Base-by-base conservation (phyloP, 371 early-diverging fungal species). In the Sporodiniella umbellata region DNA sequence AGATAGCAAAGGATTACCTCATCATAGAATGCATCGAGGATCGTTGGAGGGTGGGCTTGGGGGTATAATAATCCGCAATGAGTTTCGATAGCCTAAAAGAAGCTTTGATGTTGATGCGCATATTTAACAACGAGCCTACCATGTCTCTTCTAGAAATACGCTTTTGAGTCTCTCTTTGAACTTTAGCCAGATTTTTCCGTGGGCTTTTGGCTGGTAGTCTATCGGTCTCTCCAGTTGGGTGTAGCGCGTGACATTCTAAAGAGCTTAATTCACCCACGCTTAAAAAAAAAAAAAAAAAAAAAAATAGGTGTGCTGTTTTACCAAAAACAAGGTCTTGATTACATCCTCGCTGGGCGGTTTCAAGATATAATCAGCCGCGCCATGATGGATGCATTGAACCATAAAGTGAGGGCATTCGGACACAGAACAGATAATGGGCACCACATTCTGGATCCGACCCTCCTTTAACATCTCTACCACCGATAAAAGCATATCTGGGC, bases 301-400 rank as follows among this genome's bases (percentile, higher is more conserved):
- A 23, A 11, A 22, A 21, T 38, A 3, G 18, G 1, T 17, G 33
- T 22, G 23, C 7, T 26, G 21, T 43, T 60, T 66, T 66, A 80
- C 83, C 71, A 83, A 53, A 53, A 79, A 80, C 21, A 83, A 44
- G 0, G 80, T 79, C 54, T 75, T 76, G 19, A 77, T 62, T 2
- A 66, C 66, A 33, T 79, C 75, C 45, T 60, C 49, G 15, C 66
- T 61, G 17, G 80, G 45, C 3, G 83, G 83, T 42, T 80, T 83
- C 3, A 83, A 25, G 39, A 83, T 51, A 30, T 68, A 80, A 59
- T 83, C 83, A 1, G 72, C 75, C n/a, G 81, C 80, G 2, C 83
- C 83, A 25, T 71, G 44, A 18, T 75, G 57, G 33, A 83, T 45
- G 26, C 78, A 74, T 21, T 70, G 57, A 7, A 68, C 42, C 75